These are phyloP conservation scores for Ustilago loliicola DNA, from an alignment of 1,284 basidiomycete genomes.

Conservation along the genomic window DNA sequence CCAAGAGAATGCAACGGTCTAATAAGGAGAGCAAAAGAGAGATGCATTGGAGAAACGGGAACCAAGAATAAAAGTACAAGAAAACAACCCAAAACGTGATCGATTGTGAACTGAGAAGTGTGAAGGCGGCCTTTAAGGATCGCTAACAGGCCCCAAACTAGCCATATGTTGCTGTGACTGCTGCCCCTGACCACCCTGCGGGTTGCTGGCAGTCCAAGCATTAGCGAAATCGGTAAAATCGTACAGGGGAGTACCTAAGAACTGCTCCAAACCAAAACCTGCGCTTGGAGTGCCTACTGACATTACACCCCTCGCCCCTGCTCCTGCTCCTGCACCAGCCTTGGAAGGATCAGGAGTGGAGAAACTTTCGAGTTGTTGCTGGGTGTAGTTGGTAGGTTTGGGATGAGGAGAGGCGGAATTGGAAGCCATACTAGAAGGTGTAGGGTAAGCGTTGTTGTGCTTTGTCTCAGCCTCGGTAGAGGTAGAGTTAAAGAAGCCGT, in stretches of 20 bases:
- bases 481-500: conserved; percentile 35
- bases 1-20: background rate
- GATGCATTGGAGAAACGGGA: background rate
- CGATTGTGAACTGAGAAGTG: no score
- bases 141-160: conserved; percentile 35
- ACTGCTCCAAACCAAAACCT: conserved; percentile 47
- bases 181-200: no score
- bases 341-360: conserved; percentile 14
- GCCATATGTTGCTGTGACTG: no score
- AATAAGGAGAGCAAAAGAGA: background rate
- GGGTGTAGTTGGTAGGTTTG: background rate
- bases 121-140: conserved; percentile 20
- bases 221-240: conserved; percentile 53
- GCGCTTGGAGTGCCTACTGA: conserved; percentile 56
- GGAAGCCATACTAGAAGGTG: conserved; percentile 29
- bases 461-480: conserved; percentile 1
- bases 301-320: background rate
- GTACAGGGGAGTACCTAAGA: conserved; percentile 47
- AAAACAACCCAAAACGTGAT: background rate
- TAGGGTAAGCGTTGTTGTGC: conserved; percentile 24
- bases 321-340: background rate
- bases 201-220: conserved; percentile 47
- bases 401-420: conserved; percentile 9
- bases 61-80: conserved; percentile 13
- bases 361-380: background rate